Percentiles rank a stretch among this genome's conserved stretches.
Conservation (phyloP, 192 early-diverging fungal species). For the Phycomyces blakesleeanus region DNA sequence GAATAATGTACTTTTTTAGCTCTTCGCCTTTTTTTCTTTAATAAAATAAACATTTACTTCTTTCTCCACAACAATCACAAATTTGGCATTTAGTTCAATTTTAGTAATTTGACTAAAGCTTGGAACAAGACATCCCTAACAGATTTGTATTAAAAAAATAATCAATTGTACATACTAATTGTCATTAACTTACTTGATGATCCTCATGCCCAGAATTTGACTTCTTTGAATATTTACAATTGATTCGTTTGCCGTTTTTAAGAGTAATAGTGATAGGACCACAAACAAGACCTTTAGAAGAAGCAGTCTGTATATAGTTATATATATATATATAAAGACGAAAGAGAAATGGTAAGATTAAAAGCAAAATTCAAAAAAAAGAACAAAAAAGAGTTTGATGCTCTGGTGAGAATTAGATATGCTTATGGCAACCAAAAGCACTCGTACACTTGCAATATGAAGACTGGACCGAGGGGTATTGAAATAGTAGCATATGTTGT, state of each 20-base stretch:
- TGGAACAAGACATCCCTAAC: slow-evolving; percentile 9
- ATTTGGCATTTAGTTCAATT: slow-evolving; percentile 15
- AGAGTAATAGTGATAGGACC: slow-evolving; percentile 26
- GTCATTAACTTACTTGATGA: not conserved
- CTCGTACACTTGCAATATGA: slow-evolving; percentile 22
- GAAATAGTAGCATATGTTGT: slow-evolving; percentile 22
- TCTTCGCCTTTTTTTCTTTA: too few relatives aligned
- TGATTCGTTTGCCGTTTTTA: slow-evolving; percentile 15
- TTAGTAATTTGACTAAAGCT: slow-evolving; percentile 18
- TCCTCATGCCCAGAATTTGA: not conserved
- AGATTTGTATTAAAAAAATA: not conserved
- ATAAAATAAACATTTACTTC: slow-evolving; percentile 13
- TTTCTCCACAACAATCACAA: slow-evolving; percentile 30
- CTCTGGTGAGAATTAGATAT: too few relatives aligned
- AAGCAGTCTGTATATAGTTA: slow-evolving; percentile 16
- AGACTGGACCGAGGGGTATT: slow-evolving; percentile 18
- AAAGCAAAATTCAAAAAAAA: not conserved
- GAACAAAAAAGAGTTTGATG: not conserved
- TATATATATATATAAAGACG: too few relatives aligned
- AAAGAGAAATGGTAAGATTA: not conserved
- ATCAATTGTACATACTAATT: not conserved
- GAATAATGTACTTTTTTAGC: too few relatives aligned
- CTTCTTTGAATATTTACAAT: slow-evolving; percentile 7
- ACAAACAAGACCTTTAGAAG: slow-evolving; percentile 26
- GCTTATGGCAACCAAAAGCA: not conserved